A percentile compares a stretch with the other conserved stretches of the same genome.
These are phyloP conservation scores for Diaporthe aspalathi DNA, from an alignment of 2,329 filamentous ascomycete genomes.

Conservation along the genomic window DNA sequence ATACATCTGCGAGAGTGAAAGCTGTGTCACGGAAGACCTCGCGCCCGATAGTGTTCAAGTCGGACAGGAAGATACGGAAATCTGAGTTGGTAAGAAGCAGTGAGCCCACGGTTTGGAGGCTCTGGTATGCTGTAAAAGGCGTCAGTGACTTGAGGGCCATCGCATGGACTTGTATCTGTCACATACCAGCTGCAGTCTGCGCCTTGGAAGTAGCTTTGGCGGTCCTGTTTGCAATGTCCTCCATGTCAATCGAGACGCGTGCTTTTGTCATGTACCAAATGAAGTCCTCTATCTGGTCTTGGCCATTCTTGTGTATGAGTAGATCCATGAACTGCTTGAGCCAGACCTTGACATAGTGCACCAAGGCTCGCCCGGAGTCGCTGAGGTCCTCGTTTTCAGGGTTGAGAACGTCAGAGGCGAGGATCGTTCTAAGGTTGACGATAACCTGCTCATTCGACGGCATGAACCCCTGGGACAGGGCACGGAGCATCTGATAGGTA, in stretches of 20 bases:
- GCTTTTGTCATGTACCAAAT: conserved; percentile 86
- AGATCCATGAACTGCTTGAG: conserved; percentile 85
- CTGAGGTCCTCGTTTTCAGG: conserved; percentile 80
- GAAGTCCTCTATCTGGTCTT: conserved; percentile 91
- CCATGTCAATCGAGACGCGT: conserved; percentile 74
- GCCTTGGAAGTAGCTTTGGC: conserved; percentile 73
- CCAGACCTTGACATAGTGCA: conserved; percentile 78
- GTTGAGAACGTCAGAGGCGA: conserved; percentile 83
- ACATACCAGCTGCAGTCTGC: conserved; percentile 76
- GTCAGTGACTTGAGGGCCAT: conserved; percentile 40
- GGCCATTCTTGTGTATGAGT: conserved; percentile 81
- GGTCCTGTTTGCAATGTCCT: conserved; percentile 71
- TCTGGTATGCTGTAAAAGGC: conserved; percentile 73
- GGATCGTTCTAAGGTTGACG: conserved; percentile 80
- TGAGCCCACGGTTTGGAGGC: conserved; percentile 83
- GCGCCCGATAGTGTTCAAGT: conserved; percentile 80
- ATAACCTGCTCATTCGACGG: conserved; percentile 89
- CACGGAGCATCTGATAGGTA: conserved; percentile 90
- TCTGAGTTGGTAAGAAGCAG: conserved; percentile 91
- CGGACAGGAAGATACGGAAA: conserved; percentile 86
- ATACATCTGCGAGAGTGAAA: conserved; percentile 79
- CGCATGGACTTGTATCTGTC: not conserved
- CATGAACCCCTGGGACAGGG: conserved; percentile 87
- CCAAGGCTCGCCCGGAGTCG: conserved; percentile 78
- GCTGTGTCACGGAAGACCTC: conserved; percentile 91